Evolutionary conservation across 108 stramenopile species (phyloP), one percentile per base, ranked within the genome.

Genomic region (Poteriospumella lacustris): DNA sequence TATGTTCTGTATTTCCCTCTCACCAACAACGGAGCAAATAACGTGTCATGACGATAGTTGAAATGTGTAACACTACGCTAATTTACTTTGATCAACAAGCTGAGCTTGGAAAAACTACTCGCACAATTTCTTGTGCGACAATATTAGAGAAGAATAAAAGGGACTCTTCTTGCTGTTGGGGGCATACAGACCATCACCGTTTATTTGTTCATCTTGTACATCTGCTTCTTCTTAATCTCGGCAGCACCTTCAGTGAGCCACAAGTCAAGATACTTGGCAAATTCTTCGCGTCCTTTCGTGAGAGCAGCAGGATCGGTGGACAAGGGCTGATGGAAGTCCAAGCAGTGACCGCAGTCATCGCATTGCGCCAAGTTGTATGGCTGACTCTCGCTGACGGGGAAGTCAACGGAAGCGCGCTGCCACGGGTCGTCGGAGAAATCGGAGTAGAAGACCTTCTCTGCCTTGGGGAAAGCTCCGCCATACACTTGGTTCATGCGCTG

Each of bases 371-470:
- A 9, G 39, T 15, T 9, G 43, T 68, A 60, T 1, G 43, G 68
- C 1, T 39, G 68, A 39, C 2, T 38, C 43, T 5, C 1, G 1
- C 36, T 36, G 33, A 2, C 64, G 19, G 64, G 64, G 31, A 15
- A 67, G 15, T 12, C 31, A 33, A 81, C 1, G 28, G 31, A 68
- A 0, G 62, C 80, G 47, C 28, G 38, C 59, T 68, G 60, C 80
- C 80, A 81, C 33, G 80, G 80, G 33, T 81, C 80, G 58, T 81
- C 80, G n/a, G 59, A 39, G 62, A 42, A 42, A 28, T 68, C 68
- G 64, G 34, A 34, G 19, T 76, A 76, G 39, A 76, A 77, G 41
- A 81, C 77, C 1, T 43, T 5, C 24, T 3, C 43, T 0, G 79
- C 58, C 26, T 3, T 28, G 19, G 80, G 80, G n/a, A 29, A 24